These are phyloP conservation scores for Coniophora puteana DNA, from an alignment of 1,284 basidiomycete genomes.

Conservation along the genomic window DNA sequence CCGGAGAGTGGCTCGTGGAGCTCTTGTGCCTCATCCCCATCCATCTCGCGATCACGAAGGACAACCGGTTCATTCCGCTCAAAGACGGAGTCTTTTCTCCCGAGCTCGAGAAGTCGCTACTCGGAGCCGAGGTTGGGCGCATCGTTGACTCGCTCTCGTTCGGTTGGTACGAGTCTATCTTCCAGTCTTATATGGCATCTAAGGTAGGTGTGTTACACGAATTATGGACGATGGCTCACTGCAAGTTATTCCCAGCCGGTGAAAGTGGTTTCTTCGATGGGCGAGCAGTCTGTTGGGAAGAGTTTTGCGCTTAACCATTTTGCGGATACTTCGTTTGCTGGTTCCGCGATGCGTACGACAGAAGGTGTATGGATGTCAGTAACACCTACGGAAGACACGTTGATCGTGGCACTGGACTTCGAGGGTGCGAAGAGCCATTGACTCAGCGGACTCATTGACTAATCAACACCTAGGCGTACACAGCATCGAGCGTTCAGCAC, in stretches of 20 bases:
- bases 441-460: neutral
- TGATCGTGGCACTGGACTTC: constrained; percentile 61
- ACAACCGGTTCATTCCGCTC: constrained; percentile 56
- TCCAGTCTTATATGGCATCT: constrained; percentile 55
- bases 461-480: constrained; percentile 46
- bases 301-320: constrained; percentile 58
- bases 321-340: constrained; percentile 60
- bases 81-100: constrained; percentile 52
- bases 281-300: constrained; percentile 64
- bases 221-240: neutral
- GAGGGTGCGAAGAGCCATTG: constrained; percentile 37
- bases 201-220: constrained; percentile 33
- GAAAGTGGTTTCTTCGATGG: constrained; percentile 62
- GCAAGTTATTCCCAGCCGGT: constrained; percentile 39
- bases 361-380: constrained; percentile 70
- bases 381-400: constrained; percentile 49
- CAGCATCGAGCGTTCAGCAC: constrained; percentile 56
- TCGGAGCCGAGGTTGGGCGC: constrained; percentile 52
- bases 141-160: constrained; percentile 53
- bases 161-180: constrained; percentile 65
- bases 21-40: constrained; percentile 61
- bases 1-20: constrained; percentile 61
- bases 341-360: constrained; percentile 60
- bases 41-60: constrained; percentile 53
- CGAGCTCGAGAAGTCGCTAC: constrained; percentile 44